These are phyloP conservation scores for Fusarium incarnatum DNA, from an alignment of 2,329 filamentous ascomycete genomes.

Conservation along the genomic window DNA sequence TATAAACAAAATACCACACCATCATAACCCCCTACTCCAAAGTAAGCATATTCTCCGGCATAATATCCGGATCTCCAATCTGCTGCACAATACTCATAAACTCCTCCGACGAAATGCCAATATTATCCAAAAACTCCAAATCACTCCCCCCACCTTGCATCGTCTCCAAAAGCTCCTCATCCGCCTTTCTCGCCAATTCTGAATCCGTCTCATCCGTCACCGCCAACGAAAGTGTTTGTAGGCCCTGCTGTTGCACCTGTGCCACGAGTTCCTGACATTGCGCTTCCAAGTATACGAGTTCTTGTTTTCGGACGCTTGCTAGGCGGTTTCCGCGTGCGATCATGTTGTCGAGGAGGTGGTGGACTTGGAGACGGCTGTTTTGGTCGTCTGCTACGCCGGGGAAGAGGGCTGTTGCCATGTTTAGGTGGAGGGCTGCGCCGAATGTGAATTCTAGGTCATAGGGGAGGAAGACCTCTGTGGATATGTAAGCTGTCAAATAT, in stretches of 20 bases:
- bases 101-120: conserved; percentile 55
- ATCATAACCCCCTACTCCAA: conserved; percentile 32
- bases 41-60: conserved; percentile 40
- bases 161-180: conserved; percentile 23
- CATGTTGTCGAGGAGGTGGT: conserved; percentile 51
- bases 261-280: conserved; percentile 47
- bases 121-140: conserved; percentile 51
- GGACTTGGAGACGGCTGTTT: conserved; percentile 35
- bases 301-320: conserved; percentile 49
- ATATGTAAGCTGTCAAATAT: too few relatives aligned
- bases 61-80: conserved; percentile 44
- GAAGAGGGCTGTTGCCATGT: conserved; percentile 54
- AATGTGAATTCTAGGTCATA: conserved; percentile 55
- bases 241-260: conserved; percentile 43
- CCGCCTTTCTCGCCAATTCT: not conserved
- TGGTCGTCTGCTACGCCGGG: conserved; percentile 47
- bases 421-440: conserved; percentile 51
- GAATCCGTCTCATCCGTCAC: conserved; percentile 20
- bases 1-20: not conserved
- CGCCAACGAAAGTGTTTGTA: conserved; percentile 43
- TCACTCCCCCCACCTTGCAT: conserved; percentile 26
- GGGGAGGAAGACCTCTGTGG: conserved; percentile 52
- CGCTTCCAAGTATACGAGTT: conserved; percentile 47
- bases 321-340: conserved; percentile 50
- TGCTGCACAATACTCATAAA: conserved; percentile 54